Evolutionary conservation across 2,329 filamentous ascomycete genomes (phyloP).

Genomic region (Xylariaceae sp.): DNA sequence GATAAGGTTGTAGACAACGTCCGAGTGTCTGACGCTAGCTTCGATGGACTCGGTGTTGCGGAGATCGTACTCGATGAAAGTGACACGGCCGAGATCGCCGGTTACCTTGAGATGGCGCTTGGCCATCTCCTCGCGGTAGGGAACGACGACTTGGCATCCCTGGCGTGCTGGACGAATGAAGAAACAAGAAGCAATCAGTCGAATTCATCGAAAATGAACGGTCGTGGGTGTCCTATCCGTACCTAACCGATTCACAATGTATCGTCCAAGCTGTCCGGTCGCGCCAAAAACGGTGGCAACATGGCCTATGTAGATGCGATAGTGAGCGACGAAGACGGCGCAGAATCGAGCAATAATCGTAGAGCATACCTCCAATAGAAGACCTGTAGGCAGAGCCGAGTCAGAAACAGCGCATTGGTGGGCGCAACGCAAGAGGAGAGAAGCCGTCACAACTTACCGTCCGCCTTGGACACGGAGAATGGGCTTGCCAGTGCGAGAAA

Average conservation of each 20-base stretch:
- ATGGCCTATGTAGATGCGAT: constrained; percentile 58
- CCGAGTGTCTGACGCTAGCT: constrained; percentile 92
- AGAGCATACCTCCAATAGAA: constrained; percentile 70
- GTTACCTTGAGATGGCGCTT: constrained; percentile 95
- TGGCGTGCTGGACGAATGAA: constrained; percentile 61
- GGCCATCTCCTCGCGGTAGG: constrained; percentile 94
- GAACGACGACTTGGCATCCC: constrained; percentile 91
- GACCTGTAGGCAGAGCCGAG: constrained; percentile 50
- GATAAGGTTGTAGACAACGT: constrained; percentile 94
- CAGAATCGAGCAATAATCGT: constrained; percentile 1
- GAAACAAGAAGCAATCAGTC: constrained; percentile 24
- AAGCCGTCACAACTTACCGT: constrained; percentile 55
- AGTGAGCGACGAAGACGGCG: constrained; percentile 21
- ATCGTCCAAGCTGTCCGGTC: constrained; percentile 90
- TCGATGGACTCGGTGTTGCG: constrained; percentile 94
- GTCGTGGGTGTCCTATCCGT: constrained; percentile 16
- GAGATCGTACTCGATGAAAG: constrained; percentile 92
- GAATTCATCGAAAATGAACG: background rate
- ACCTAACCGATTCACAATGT: constrained; percentile 94
- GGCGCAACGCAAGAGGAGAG: constrained; percentile 1
- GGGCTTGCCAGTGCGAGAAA: constrained; percentile 94
- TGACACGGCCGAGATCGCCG: constrained; percentile 86
- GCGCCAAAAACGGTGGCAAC: constrained; percentile 97
- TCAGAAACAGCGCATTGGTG: constrained; percentile 30
- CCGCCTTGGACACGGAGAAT: constrained; percentile 86